These are phyloP conservation scores for Citeromyces matritensis DNA, from an alignment of 805 yeast genomes.

Conservation along the genomic window DNA sequence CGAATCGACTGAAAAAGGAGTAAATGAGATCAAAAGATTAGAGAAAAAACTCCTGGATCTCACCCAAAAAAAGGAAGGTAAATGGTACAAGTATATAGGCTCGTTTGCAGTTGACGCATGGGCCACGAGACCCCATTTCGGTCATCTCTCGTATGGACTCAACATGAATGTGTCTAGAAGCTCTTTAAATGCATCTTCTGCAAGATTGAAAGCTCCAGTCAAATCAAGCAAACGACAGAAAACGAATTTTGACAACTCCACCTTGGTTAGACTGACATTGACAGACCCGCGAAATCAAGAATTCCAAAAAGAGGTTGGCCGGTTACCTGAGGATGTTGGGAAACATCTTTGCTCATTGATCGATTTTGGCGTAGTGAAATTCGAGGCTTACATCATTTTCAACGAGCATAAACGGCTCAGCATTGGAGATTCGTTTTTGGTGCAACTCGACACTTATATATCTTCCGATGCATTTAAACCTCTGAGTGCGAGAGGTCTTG, in stretches of 20 bases:
- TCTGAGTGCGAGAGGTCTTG: conserved; percentile 1
- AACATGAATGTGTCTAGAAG: conserved; percentile 19
- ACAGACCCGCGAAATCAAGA: conserved; percentile 5
- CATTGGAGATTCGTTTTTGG: conserved; percentile 62
- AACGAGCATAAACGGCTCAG: conserved; percentile 38
- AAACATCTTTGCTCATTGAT: conserved; percentile 49
- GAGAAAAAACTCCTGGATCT: background rate
- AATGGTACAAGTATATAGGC: conserved; percentile 32
- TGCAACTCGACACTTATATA: conserved; percentile 57
- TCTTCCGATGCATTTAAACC: conserved; percentile 29
- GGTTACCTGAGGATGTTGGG: conserved; percentile 61
- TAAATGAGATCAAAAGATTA: background rate
- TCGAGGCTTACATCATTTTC: conserved; percentile 42
- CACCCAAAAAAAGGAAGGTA: background rate
- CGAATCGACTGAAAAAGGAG: too few species aligned
- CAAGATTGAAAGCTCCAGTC: conserved; percentile 6
- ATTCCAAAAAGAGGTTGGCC: conserved; percentile 50
- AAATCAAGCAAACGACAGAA: conserved; percentile 4
- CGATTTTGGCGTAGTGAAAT: conserved; percentile 34
- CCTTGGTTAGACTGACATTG: conserved; percentile 11
- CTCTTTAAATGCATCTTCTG: conserved; percentile 12
- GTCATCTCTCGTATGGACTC: conserved; percentile 28
- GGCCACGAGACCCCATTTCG: conserved; percentile 54
- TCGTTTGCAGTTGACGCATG: conserved; percentile 45
- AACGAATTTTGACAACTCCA: conserved; percentile 7